Base-by-base conservation (phyloP, 306 rosid genomes). In the Abrus pulchellus region DNA sequence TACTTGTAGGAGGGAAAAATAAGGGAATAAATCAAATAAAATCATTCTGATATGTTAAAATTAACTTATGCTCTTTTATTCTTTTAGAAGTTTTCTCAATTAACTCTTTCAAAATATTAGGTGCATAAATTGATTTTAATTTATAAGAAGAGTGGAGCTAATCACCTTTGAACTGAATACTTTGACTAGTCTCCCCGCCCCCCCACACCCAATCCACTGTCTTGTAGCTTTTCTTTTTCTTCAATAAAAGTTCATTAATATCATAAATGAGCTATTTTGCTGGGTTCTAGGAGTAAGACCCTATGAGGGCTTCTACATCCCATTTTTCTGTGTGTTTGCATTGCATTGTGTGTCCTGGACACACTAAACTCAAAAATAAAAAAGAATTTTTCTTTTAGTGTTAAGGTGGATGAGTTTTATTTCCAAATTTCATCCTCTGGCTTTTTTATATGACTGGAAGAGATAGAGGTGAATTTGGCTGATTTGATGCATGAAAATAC, bases 401-500 rank as follows among this genome's bases (percentile, higher is more conserved):
- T 32, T 69, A 45, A 14, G 14, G 50, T 3, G 6, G 5, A 63
- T 33, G 28, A 71, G 34, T 34, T 52, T 52, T 71, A 52, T 52
- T 52, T 71, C 36, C 33, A 34, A 14, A 32, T 69, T 59, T 36
- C 69, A 7, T 20, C 7, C 29, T 3, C 30, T 40, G 8, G 55
- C 3, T 43, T 6, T 14, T 53, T 38, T 49, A n/a, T 34, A 65
- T 40, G 27, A 12, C 54, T 1, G 20, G 20, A 20, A 74, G 59
- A 57, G 33, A 61, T 14, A 61, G 5, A 29, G 5, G 62, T 57
- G 72, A 44, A 7, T 14, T 36, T 20, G 67, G 36, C 36, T n/a
- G 9, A 41, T 57, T 76, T 27, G 7, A 20, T 48, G 48, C 72
- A 57, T 59, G 74, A 75, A 32, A 84, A 38, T 49, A 36, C 52